These are phyloP conservation scores for Cicer cuneatum DNA, from an alignment of 306 rosid genomes.

Conservation along the genomic window DNA sequence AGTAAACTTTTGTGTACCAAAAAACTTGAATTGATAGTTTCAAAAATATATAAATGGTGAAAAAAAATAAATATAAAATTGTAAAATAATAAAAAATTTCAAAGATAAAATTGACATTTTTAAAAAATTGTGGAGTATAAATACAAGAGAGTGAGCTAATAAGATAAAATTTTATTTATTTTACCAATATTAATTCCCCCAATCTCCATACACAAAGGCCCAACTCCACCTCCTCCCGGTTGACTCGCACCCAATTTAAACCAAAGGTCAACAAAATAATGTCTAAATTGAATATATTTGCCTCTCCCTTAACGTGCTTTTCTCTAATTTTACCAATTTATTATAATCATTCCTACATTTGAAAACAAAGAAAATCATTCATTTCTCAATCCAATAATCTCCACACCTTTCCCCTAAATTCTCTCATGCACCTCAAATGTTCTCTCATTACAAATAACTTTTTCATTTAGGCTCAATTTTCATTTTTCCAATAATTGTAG, in stretches of 20 bases:
- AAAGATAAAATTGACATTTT: too few relatives aligned
- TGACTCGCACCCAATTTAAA: constrained; percentile 38
- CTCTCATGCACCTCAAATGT: neutral
- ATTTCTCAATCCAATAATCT: neutral
- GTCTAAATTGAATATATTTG: neutral
- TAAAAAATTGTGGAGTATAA: too few relatives aligned
- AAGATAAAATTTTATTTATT: too few relatives aligned
- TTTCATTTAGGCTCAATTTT: neutral
- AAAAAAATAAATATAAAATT: too few relatives aligned
- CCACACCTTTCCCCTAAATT: constrained; percentile 37
- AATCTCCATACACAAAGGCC: neutral
- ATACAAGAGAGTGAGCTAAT: too few relatives aligned
- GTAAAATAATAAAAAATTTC: too few relatives aligned
- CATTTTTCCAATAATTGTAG: constrained; percentile 50
- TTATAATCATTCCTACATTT: neutral
- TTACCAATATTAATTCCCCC: neutral
- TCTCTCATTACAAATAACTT: constrained; percentile 34
- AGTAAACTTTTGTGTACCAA: too few relatives aligned
- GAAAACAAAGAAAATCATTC: neutral
- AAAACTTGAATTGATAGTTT: too few relatives aligned
- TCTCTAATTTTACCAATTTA: neutral
- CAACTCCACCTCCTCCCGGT: neutral
- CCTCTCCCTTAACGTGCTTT: neutral
- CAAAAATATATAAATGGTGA: too few relatives aligned
- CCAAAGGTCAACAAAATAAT: neutral